Base-by-base conservation (phyloP, 441 rosid genomes). In the Hura crepitans region DNA sequence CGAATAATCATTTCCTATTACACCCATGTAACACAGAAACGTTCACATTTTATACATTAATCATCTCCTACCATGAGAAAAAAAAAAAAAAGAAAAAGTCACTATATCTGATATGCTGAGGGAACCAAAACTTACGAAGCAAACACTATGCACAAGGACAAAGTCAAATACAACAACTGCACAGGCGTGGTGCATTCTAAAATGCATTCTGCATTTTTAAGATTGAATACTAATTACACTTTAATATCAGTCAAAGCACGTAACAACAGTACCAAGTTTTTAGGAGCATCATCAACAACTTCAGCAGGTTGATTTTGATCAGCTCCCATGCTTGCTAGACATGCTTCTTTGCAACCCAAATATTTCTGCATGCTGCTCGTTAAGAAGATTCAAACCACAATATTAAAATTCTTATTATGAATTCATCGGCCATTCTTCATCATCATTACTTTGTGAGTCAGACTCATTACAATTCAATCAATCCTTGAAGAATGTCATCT, bases 241-340 rank as follows among this genome's bases (percentile, higher is more conserved):
- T 66, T 13, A 33, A 12, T 54, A 31, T 55, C 20, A 33, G n/a
- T 23, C 10, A 42, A 8, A n/a, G 55, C 33, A 43, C 58, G 18
- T 50, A 74, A 51, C 77, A 73, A 46, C n/a, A 50, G 59, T 88
- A 93, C 98, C 97, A 88, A 74, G 79, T 84, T 81, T 79, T 81
- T 85, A 6, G 97, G 97, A 27, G 99, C 97, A 86, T 85, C 87
- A 18, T 90, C 87, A 60, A 71, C 94, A 33, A 94, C 99, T 84
- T 91, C 96, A 66, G 97, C 99, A 69, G 99, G 97, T 74, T 94
- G 99, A 82, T 94, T 97, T 74, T 94, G 99, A 82, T 94, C 97
- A 30, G 87, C 75, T 23, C 97, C 97, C 10, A 83, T 63, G 76
- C 97, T 91, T 35, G 92, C 90, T 81, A 86, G 74, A 62, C 96